Evolutionary conservation across 2,329 filamentous ascomycete genomes (phyloP).

Genomic region (Magnaporthiopsis poae): DNA sequence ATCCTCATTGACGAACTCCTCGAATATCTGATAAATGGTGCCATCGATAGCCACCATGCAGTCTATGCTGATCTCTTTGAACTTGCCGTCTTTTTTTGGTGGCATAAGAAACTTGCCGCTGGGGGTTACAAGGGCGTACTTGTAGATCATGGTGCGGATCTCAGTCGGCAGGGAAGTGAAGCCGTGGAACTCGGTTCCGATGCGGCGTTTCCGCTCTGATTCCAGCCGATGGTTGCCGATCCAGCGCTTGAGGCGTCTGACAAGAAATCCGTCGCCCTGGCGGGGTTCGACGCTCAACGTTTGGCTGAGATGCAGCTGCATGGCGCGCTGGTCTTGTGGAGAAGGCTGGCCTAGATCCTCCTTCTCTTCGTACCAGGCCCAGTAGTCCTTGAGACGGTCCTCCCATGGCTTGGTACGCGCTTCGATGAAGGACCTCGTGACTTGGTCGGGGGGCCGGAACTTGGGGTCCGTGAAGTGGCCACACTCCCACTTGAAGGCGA

Average conservation of each 20-base stretch:
- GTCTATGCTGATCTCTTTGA: not conserved
- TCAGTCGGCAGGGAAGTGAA: not conserved
- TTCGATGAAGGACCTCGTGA: not conserved
- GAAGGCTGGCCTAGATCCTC: accelerated
- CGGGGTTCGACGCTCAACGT: not conserved
- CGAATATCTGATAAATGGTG: too few species aligned
- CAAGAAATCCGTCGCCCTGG: not conserved
- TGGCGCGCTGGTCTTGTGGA: not conserved
- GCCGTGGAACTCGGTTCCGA: not conserved
- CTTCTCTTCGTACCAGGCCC: not conserved
- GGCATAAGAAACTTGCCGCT: not conserved
- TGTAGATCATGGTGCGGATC: not conserved
- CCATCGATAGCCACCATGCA: too few species aligned
- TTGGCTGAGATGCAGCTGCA: not conserved
- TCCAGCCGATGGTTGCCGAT: not conserved
- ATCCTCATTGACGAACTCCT: too few species aligned
- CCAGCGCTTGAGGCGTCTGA: not conserved
- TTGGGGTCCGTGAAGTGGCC: not conserved
- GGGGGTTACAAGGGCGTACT: not conserved
- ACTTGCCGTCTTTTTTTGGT: not conserved
- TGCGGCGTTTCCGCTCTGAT: not conserved
- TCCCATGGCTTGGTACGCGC: not conserved
- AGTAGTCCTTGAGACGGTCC: not conserved
- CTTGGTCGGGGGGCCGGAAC: not conserved
- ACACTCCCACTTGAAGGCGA: not conserved